Evolutionary conservation across 192 early-diverging fungal species (phyloP), one percentile per base, ranked within the genome.

Genomic region (Globomyces pollinis-pini): DNA sequence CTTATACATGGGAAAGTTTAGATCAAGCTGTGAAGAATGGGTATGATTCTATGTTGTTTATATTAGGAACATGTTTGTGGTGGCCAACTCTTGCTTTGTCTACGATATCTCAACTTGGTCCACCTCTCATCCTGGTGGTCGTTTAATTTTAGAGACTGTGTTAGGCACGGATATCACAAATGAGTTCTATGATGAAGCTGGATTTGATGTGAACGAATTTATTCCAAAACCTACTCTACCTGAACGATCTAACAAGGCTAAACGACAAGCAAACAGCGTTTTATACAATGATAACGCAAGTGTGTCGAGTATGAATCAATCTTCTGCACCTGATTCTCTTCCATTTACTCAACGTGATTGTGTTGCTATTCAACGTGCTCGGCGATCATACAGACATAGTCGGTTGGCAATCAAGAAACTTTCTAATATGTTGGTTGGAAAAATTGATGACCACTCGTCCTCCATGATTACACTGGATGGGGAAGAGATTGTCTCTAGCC

Each of bases 71-170:
- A 34, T 71, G 2, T 51, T 64, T 29, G 74, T 76, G 2, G 71
- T 76, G n/a, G 74, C 60, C n/a, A 76, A 76, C 30, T 60, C 65
- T 6, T 55, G 60, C 15, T 76, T 74, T 41, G 74, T 72, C 29
- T 72, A 74, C 50, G 70, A 72, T 56, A 50, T 67, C 32, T 60
- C 65, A 0, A 47, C 65, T 9, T 75, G 71, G 73, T 45, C 73
- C 41, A 16, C 21, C 29, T 72, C 62, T 0, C 74, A 76, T 53
- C 74, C 74, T 34, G 73, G 73, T 18, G 73, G 73, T 26, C 69
- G 68, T 26, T 51, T 75, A 32, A 71, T 76, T 44, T 61, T 76
- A 4, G 56, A 74, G 34, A 32, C 62, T 18, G 72, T 75, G 13
- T 57, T 57, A 36, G 74, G 74, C 3, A 74, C 74, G 1, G 74